phyloP scores from a whole-genome alignment of 306 rosid species.

The Potentilla sterilis region DNA sequence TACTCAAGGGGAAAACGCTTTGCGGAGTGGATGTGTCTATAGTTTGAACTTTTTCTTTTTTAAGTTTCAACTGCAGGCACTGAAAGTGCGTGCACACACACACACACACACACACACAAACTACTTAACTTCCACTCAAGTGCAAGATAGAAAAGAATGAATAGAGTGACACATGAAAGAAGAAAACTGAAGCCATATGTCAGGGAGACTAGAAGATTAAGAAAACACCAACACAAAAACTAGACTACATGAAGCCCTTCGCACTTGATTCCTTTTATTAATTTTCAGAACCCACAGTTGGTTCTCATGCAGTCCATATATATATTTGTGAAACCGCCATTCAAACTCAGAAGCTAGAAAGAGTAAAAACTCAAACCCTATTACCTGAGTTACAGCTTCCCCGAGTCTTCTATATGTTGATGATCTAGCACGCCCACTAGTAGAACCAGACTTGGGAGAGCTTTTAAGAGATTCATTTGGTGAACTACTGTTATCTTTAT shows the following conservation, averaged over 20 bases:
- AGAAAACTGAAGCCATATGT: not conserved
- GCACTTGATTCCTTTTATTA: not conserved
- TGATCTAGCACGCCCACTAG: constrained; percentile 38
- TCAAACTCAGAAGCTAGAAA: constrained; percentile 22
- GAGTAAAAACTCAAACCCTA: constrained; percentile 8
- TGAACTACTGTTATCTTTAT: constrained; percentile 28
- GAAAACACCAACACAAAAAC: not conserved
- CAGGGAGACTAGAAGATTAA: not conserved
- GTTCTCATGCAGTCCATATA: not conserved
- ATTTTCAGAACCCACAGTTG: not conserved
- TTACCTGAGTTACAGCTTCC: constrained; percentile 74
- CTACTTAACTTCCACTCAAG: not conserved
- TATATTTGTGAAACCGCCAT: not conserved
- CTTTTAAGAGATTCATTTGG: constrained; percentile 40
- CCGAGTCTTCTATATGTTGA: constrained; percentile 60
- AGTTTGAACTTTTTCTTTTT: not conserved
- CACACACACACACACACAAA: not conserved
- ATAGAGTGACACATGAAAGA: not conserved
- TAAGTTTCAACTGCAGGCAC: not conserved
- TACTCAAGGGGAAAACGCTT: not conserved
- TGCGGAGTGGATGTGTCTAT: not conserved
- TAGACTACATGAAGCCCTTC: not conserved
- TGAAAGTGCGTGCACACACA: not conserved
- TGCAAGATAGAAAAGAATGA: not conserved
- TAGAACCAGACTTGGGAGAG: constrained; percentile 43